Percentiles rank a stretch among this genome's conserved stretches.
These are phyloP conservation scores for Scenedesmus sp. DNA, from an alignment of 163 green algal genomes.

Conservation along the genomic window DNA sequence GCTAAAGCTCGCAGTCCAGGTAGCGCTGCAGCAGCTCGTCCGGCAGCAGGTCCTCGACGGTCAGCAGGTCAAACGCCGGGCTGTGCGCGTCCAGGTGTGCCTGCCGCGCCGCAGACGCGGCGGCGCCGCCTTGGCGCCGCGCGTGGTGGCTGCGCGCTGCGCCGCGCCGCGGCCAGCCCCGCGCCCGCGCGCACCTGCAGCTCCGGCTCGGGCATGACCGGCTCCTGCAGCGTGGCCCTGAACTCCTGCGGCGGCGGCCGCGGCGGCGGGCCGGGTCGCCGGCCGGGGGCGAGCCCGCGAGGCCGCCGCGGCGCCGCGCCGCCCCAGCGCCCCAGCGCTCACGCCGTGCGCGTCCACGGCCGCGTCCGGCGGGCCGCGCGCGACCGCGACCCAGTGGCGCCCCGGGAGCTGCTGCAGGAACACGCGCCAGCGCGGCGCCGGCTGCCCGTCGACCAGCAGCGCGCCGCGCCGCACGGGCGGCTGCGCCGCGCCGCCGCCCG, in stretches of 20 bases:
- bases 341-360: conserved; percentile 69
- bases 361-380: conserved; percentile 53
- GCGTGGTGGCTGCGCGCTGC: not conserved
- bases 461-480: conserved; percentile 2
- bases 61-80: conserved; percentile 35
- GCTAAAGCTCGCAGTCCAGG: no score
- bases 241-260: conserved; percentile 18
- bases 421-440: conserved; percentile 59
- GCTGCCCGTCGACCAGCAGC: conserved; percentile 19
- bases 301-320: no score
- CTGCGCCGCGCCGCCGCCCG: not conserved
- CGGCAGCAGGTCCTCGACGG: conserved; percentile 38
- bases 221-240: conserved; percentile 6
- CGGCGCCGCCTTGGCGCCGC: not conserved
- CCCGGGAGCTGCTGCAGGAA: conserved; percentile 61
- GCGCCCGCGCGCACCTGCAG: not conserved
- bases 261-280: not conserved
- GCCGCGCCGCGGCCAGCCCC: not conserved
- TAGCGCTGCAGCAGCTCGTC: not conserved
- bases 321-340: conserved; percentile 9
- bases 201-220: not conserved
- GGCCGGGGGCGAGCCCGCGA: not conserved
- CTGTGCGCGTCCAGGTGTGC: conserved; percentile 12
- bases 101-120: conserved; percentile 1
- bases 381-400: conserved; percentile 70